Base-by-base conservation (phyloP, 1,139 yeast genomes). In the Hyphopichia fennica region DNA sequence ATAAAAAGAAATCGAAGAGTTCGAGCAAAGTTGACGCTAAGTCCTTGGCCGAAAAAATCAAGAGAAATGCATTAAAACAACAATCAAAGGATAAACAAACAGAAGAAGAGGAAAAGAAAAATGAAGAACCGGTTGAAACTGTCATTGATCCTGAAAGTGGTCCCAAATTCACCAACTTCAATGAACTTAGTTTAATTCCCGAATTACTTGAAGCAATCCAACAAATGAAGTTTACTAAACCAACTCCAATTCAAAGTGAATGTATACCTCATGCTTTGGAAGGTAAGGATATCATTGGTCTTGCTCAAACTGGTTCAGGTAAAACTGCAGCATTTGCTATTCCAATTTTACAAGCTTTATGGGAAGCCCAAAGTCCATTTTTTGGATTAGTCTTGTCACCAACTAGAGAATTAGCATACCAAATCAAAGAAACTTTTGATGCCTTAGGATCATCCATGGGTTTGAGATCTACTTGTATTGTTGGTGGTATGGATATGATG, bases 401-500 rank as follows among this genome's bases (percentile, higher is more conserved):
- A 23, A 93, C 99, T 1, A 82, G 99, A 70, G 99, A 93, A 67
- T 72, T 93, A 60, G 99, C 99, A 0, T 90, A 87, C 62, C 99
- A 93, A 62, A 93, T 95, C 52, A 85, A 91, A 52, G 96, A 90
- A 55, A 93, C 96, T 13, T 95, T 93, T 60, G 96, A 90, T 60
- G 96, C 98, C 0, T 67, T 93, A 40, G 99, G 99, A 0, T 68
- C 88, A 1, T 70, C 82, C 15, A 91, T 93, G 95, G 99, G 99
- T 1, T 77, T 91, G 34, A 74, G 96, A 54, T 76, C 93, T 27
- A 84, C 83, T 2, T 91, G 96, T 48, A 79, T 93, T 49, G 96
- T 93, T 34, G 99, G 99, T 52, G 99, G 99, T 50, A 93, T 93
- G 95, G 96, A 89, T 58, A 87, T 88, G 88, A 89, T 93, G 95